A percentile compares a stretch with the other conserved stretches of the same genome.
Conservation (phyloP, 2,329 filamentous ascomycete species). For the Colletotrichum gloeosporioides region DNA sequence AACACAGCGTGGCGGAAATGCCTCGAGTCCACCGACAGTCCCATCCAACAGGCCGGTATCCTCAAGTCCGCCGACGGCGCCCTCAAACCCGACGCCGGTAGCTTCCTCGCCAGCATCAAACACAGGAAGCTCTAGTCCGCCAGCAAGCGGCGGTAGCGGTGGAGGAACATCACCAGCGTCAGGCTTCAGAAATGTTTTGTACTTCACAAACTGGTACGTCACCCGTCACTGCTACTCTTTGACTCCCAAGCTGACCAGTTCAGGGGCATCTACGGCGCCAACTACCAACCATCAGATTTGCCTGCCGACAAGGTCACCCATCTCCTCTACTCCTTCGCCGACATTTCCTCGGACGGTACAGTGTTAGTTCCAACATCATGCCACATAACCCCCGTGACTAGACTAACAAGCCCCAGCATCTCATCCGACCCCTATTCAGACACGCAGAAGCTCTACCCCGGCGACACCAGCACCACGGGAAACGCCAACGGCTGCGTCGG, state of each 20-base stretch:
- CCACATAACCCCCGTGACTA: neutral
- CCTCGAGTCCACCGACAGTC: neutral
- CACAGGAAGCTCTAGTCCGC: neutral
- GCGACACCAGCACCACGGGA: constrained; percentile 63
- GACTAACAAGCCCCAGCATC: constrained; percentile 33
- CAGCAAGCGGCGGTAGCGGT: neutral
- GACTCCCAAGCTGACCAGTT: neutral
- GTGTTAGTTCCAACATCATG: constrained; percentile 41
- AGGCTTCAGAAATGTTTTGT: constrained; percentile 46
- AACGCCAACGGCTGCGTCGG: constrained; percentile 82
- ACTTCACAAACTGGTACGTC: constrained; percentile 60
- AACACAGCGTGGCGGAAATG: neutral
- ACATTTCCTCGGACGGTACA: constrained; percentile 49
- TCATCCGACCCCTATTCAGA: constrained; percentile 70
- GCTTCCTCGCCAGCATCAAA: neutral
- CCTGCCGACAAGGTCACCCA: constrained; percentile 75
- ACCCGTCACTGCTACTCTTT: neutral
- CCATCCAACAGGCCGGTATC: neutral
- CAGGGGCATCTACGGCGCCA: constrained; percentile 45
- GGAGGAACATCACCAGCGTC: neutral
- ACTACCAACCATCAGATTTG: constrained; percentile 71
- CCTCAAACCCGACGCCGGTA: neutral
- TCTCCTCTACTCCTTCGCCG: constrained; percentile 66
- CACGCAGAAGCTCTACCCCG: constrained; percentile 67
- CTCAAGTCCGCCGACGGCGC: neutral